A percentile compares a stretch with the other conserved stretches of the same genome.
Conservation (phyloP, 805 yeast species). For the Kluyveromyces wickerhamii region DNA sequence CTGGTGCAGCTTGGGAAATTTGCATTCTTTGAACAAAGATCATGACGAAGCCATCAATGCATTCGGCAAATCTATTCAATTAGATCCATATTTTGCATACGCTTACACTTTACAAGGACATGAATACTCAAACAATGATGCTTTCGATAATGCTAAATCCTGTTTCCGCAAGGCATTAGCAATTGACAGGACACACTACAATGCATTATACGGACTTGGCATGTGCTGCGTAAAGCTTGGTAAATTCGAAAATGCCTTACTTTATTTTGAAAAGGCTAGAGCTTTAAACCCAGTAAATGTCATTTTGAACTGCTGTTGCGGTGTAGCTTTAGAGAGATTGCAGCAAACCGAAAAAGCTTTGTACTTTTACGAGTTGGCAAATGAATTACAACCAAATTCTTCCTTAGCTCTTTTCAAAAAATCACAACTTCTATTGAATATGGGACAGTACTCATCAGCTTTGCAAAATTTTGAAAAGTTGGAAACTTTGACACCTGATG, state of each 20-base stretch:
- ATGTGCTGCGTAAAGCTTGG: conserved; percentile 88
- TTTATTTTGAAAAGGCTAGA: conserved; percentile 80
- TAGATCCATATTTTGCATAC: conserved; percentile 67
- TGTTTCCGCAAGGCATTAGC: conserved; percentile 73
- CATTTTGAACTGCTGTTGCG: conserved; percentile 85
- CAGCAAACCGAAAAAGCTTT: conserved; percentile 65
- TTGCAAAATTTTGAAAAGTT: conserved; percentile 66
- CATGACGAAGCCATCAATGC: conserved; percentile 86
- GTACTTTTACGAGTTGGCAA: conserved; percentile 74
- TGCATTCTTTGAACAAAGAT: conserved; percentile 74
- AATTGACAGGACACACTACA: conserved; percentile 76
- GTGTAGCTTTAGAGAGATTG: conserved; percentile 80
- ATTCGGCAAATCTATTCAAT: conserved; percentile 66
- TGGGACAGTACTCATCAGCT: conserved; percentile 67
- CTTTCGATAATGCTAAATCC: conserved; percentile 80
- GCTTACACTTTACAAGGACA: conserved; percentile 93
- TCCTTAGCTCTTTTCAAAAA: conserved; percentile 83
- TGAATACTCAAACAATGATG: conserved; percentile 80
- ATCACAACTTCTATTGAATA: conserved; percentile 68
- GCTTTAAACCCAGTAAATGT: conserved; percentile 86
- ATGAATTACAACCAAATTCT: conserved; percentile 73
- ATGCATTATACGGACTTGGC: conserved; percentile 93
- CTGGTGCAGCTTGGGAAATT: conserved; percentile 89
- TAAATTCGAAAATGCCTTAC: conserved; percentile 72
- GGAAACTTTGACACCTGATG: conserved; percentile 80